These are phyloP conservation scores for Mycena haematopus DNA, from an alignment of 768 basidiomycete genomes.

Conservation along the genomic window DNA sequence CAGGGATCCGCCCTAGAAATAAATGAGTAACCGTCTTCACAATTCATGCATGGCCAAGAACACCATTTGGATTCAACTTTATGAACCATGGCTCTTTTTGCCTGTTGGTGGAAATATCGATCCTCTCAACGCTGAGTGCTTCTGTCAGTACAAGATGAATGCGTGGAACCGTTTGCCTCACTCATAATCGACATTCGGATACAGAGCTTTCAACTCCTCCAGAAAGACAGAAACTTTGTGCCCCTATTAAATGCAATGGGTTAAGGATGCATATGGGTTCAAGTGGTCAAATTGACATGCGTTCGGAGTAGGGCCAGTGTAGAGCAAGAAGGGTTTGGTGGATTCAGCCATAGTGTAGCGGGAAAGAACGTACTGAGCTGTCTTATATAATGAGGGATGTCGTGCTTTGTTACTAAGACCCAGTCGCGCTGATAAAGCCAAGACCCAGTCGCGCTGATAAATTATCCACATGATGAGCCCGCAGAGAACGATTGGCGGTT, in stretches of 20 bases:
- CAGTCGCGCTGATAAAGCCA: constrained; percentile 1
- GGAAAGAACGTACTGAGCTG: no score
- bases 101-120: constrained; percentile 66
- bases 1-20: constrained; percentile 10
- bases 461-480: no score
- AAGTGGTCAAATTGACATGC: constrained; percentile 43
- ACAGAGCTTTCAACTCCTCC: constrained; percentile 61
- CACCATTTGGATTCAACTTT: constrained; percentile 71
- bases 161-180: constrained; percentile 30
- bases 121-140: constrained; percentile 49
- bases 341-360: constrained; percentile 37
- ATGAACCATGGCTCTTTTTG: constrained; percentile 88
- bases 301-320: constrained; percentile 67
- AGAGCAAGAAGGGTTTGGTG: constrained; percentile 54
- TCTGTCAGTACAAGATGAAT: not conserved
- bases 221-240: constrained; percentile 53
- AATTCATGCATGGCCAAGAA: not conserved
- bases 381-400: not conserved
- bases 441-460: not conserved
- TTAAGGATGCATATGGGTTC: constrained; percentile 19
- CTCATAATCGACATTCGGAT: constrained; percentile 53
- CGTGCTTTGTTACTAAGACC: not conserved
- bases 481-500: not conserved
- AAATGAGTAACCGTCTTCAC: not conserved
- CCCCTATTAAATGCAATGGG: constrained; percentile 57